Percentiles rank a stretch among this genome's conserved stretches.
Evolutionary conservation across 2,329 filamentous ascomycete species (phyloP).

Genomic region (Neopestalotiopsis sp.): DNA sequence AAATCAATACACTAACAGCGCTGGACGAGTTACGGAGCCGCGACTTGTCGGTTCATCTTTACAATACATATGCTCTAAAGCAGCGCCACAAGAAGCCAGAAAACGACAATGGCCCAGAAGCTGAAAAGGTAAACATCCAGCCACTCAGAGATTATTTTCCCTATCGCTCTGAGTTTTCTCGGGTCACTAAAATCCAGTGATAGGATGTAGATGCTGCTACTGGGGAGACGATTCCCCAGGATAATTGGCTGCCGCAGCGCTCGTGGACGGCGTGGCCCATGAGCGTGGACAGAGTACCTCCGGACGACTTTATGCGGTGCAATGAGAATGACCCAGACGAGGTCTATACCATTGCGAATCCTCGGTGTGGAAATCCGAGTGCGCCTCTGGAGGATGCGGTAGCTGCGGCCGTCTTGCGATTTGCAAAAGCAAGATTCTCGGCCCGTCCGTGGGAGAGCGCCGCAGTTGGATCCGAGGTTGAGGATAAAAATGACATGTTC

Average conservation of each 20-base stretch:
- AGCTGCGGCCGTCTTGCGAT: conserved; percentile 66
- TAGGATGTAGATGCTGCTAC: conserved; percentile 38
- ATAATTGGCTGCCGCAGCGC: conserved; percentile 57
- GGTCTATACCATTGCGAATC: conserved; percentile 54
- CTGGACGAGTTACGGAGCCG: conserved; percentile 66
- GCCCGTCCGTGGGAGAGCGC: conserved; percentile 38
- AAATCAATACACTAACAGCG: conserved; percentile 66
- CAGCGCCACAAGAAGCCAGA: conserved; percentile 36
- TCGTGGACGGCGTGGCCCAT: conserved; percentile 89
- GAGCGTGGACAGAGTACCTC: conserved; percentile 64
- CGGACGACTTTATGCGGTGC: conserved; percentile 54
- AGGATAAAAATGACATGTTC: conserved; percentile 21
- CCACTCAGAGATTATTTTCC: neutral
- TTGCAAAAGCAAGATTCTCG: conserved; percentile 69
- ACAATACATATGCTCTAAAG: conserved; percentile 76
- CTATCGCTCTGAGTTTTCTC: neutral
- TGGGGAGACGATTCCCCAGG: conserved; percentile 28
- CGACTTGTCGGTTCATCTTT: conserved; percentile 78
- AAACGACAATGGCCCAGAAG: conserved; percentile 22
- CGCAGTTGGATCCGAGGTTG: conserved; percentile 18
- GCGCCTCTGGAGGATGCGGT: conserved; percentile 72
- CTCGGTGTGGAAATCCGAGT: conserved; percentile 55
- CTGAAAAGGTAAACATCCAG: conserved; percentile 33
- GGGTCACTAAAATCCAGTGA: conserved; percentile 32
- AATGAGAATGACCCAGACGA: conserved; percentile 51